A percentile compares a stretch with the other conserved stretches of the same genome.
phyloP scores from a whole-genome alignment of 441 rosid genomes.

The Jatropha multifida region DNA sequence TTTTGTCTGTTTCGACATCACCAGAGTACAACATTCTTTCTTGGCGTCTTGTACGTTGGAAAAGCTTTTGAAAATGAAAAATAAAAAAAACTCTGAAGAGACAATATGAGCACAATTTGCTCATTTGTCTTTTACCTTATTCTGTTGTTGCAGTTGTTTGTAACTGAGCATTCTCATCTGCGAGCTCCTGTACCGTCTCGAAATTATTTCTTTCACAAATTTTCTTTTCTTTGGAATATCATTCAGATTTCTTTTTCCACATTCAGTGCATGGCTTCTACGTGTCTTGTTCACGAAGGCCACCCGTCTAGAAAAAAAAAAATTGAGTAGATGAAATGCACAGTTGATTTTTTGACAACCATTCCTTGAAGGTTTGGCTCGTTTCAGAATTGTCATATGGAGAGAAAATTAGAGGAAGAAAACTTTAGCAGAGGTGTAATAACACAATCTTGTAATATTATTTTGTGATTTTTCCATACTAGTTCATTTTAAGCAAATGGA shows the following conservation, averaged over 20 bases:
- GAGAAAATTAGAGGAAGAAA: not conserved
- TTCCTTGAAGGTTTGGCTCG: not conserved
- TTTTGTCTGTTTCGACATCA: slow-evolving; percentile 21
- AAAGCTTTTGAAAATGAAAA: slow-evolving; percentile 2
- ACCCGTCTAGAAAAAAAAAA: not conserved
- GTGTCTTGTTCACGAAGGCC: slow-evolving; percentile 1
- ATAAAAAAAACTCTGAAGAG: slow-evolving; percentile 16
- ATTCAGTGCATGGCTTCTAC: slow-evolving; percentile 10
- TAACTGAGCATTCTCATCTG: slow-evolving; percentile 16
- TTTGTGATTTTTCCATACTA: not conserved
- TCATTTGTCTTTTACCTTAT: slow-evolving; percentile 14
- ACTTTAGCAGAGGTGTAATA: not conserved
- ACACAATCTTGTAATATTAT: slow-evolving; percentile 5
- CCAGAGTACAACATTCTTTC: slow-evolving; percentile 26
- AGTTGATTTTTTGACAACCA: slow-evolving; percentile 6
- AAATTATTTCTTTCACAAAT: slow-evolving; percentile 3
- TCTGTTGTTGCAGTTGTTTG: slow-evolving; percentile 19
- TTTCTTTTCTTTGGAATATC: not conserved
- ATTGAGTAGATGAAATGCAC: not conserved
- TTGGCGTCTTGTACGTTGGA: slow-evolving; percentile 20
- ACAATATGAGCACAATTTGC: slow-evolving; percentile 29
- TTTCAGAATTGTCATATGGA: not conserved
- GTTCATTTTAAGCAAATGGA: too few species aligned
- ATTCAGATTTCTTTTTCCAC: slow-evolving; percentile 5
- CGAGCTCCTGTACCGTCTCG: slow-evolving; percentile 14